Base-by-base conservation (phyloP, 768 basidiomycete species). In the Suillus cothurnatus region DNA sequence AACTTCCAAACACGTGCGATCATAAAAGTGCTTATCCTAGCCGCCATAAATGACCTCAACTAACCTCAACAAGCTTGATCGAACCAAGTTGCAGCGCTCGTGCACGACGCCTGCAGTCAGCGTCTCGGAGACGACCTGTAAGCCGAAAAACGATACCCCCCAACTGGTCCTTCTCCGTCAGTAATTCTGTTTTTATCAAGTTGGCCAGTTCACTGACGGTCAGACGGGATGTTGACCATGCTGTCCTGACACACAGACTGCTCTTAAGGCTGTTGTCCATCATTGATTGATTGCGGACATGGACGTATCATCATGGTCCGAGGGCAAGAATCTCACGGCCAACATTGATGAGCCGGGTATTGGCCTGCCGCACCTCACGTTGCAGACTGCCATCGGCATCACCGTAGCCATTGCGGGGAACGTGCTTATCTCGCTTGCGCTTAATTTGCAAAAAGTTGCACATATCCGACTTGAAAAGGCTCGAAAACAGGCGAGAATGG, bases 371-470 rank as follows among this genome's bases (percentile, higher is more conserved):
- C 78, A 82, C 70, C 74, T 92, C 61, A 85, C 82, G 21, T 79
- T 81, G 17, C 78, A 82, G 61, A 85, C 87, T 6, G 75, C 84
- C 71, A 87, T 93, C 63, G 96, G 96, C 19, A 96, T 98, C 41
- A 82, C 84, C 6, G 87, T 95, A 41, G 91, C 95, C 4, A 85
- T 97, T 63, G 81, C 84, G 9, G 95, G 95, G 38, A 97, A 97
- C 72, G 78, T 95, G 14, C 85, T 97, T 67, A 95, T 98, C 67
- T 93, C 92, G 12, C 84, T 96, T 28, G 96, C 94, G 19, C 84
- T 99, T 67, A 97, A 97, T 78, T 80, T 92, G 39, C 96, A 99
- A 78, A 98, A 97, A 74, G 85, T 97, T 21, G 94, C 94, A 2
- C 95, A 97, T 79, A 83, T 85, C 69, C 84, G 90, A 34, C 81